A percentile compares a stretch with the other conserved stretches of the same genome.
Evolutionary conservation across 345 rosid species (phyloP).

Genomic region (Sonneratia caseolaris): DNA sequence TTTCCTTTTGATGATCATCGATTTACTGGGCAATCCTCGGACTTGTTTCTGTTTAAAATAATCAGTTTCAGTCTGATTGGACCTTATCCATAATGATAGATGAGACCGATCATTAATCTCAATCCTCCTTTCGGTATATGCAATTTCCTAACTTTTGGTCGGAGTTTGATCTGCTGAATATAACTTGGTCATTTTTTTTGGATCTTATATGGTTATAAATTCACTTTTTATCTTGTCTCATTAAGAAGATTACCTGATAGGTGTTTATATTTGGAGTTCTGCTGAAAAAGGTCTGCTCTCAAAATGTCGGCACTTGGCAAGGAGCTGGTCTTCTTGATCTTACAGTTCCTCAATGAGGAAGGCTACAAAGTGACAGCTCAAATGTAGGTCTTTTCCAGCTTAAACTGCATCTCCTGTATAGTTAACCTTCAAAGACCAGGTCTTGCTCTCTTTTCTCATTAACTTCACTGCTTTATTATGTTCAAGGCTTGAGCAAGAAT

Average conservation of each 20-base stretch:
- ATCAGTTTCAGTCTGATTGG: too few relatives aligned
- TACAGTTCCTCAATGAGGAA: conserved; percentile 36
- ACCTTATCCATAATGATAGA: too few relatives aligned
- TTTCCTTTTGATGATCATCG: neutral
- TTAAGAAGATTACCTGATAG: neutral
- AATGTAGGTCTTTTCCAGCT: conserved; percentile 11
- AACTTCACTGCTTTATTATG: neutral
- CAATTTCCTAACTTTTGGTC: neutral
- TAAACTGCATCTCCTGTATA: neutral
- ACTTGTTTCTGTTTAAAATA: too few relatives aligned
- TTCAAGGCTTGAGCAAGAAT: conserved; percentile 31
- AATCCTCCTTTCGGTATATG: neutral
- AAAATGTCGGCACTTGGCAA: neutral
- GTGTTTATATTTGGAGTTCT: neutral
- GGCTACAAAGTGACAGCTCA: conserved; percentile 27
- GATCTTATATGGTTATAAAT: neutral
- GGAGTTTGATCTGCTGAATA: neutral
- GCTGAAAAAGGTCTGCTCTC: neutral
- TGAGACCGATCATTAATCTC: neutral
- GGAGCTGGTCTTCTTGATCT: conserved; percentile 28
- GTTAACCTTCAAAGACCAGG: neutral
- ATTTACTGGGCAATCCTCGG: neutral
- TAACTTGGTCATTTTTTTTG: neutral
- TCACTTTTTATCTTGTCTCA: neutral
- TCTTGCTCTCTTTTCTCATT: neutral